Evolutionary conservation across 495 filamentous ascomycete species (phyloP).

Genomic region (Tuber microsphaerosporum): DNA sequence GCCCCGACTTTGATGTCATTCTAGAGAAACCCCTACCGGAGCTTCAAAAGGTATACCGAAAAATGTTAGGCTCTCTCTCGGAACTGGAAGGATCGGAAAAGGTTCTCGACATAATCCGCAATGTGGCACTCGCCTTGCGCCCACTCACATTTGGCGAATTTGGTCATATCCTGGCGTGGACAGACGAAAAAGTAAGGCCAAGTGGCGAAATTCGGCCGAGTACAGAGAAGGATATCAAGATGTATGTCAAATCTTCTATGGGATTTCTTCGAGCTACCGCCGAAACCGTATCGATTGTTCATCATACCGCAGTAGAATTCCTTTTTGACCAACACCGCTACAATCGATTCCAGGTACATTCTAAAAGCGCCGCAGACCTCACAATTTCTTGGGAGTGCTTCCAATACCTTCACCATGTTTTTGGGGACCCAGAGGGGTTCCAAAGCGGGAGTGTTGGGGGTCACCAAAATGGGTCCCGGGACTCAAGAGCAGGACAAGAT

Average conservation of each 20-base stretch:
- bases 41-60: neutral
- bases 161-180: neutral
- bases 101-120: neutral
- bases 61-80: neutral
- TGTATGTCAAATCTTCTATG: neutral
- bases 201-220: neutral
- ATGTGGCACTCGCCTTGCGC: neutral
- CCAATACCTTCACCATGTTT: neutral
- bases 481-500: neutral
- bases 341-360: neutral
- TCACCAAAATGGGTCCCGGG: neutral
- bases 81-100: neutral
- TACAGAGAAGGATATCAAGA: neutral
- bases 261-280: neutral
- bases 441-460: no score
- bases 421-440: no score
- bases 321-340: neutral
- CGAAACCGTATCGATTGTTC: neutral
- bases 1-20: neutral
- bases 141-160: neutral
- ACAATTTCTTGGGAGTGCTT: neutral
- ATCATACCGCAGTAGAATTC: neutral
- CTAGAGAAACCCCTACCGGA: neutral
- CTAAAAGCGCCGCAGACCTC: neutral
- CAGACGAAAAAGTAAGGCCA: neutral